phyloP scores from a whole-genome alignment of 2,329 filamentous ascomycete genomes.

The Epichloe brachyelytri region DNA sequence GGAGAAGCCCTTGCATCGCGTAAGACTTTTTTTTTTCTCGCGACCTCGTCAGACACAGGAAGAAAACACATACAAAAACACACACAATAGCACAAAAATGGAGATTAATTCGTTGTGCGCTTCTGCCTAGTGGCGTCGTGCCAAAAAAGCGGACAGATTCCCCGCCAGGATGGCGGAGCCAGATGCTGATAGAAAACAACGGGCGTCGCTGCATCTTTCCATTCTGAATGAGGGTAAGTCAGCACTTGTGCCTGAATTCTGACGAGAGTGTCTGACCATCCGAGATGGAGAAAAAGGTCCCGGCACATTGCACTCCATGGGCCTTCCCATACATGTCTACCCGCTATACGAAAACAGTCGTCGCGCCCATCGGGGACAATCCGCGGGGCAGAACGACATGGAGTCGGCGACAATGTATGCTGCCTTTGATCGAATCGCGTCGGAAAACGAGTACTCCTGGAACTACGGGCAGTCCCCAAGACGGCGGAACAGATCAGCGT shows the following conservation, averaged over 20 bases:
- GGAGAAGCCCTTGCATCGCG: constrained; percentile 51
- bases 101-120: neutral
- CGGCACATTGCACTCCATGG: constrained; percentile 43
- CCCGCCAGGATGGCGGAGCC: constrained; percentile 45
- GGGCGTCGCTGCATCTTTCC: constrained; percentile 31
- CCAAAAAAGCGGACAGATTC: constrained; percentile 24
- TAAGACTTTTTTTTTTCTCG: constrained; percentile 13
- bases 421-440: constrained; percentile 44
- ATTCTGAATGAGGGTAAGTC: constrained; percentile 20
- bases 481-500: constrained; percentile 39
- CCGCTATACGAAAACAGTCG: constrained; percentile 54
- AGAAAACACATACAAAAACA: too few relatives aligned
- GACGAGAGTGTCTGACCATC: too few relatives aligned
- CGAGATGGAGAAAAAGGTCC: constrained; percentile 27
- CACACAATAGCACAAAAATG: neutral
- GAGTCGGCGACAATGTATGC: constrained; percentile 50
- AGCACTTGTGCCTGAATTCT: too few relatives aligned
- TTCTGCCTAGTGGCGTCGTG: constrained; percentile 17
- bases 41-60: too few relatives aligned
- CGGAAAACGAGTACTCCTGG: constrained; percentile 43
- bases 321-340: constrained; percentile 53
- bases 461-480: constrained; percentile 33
- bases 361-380: constrained; percentile 41
- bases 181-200: constrained; percentile 31
- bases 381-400: constrained; percentile 38